Percentiles rank a stretch among this genome's conserved stretches.
Conservation (phyloP, 1,284 basidiomycete species). For the Ceratorhiza oryzae-sativae region DNA sequence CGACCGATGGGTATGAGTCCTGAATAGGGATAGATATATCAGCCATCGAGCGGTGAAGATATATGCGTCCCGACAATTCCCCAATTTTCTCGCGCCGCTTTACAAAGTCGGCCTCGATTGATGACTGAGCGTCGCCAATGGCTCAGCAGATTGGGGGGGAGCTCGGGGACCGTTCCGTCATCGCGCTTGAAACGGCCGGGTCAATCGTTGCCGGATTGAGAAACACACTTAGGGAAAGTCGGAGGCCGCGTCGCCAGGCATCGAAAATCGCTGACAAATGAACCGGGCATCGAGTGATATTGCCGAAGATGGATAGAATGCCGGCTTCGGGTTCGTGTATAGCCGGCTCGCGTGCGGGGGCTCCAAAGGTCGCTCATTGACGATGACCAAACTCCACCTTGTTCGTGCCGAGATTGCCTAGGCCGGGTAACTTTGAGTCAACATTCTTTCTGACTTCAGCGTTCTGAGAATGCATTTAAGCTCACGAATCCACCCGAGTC, state of each 20-base stretch:
- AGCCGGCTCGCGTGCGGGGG: conserved; percentile 3
- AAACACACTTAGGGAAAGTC: not conserved
- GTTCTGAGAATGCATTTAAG: conserved; percentile 8
- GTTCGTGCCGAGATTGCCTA: conserved; percentile 15
- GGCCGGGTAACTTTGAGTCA: conserved; percentile 24
- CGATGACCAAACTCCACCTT: conserved; percentile 13
- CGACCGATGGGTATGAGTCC: not conserved
- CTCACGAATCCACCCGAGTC: not conserved
- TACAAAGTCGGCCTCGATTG: not conserved
- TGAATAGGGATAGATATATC: not conserved
- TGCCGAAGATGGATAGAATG: not conserved
- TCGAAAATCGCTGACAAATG: not conserved
- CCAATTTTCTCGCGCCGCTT: not conserved
- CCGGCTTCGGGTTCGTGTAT: not conserved
- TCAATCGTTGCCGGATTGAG: conserved; percentile 4
- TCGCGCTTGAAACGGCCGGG: not conserved
- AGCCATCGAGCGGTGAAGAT: not conserved
- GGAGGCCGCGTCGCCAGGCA: conserved; percentile 33
- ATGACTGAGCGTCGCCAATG: not conserved
- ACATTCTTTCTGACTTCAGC: conserved; percentile 32
- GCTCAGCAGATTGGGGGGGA: not conserved
- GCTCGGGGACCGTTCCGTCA: not conserved
- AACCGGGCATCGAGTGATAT: not conserved
- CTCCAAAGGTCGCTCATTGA: not conserved
- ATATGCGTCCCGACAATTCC: not conserved